Evolutionary conservation across 176 grass and related monocot species (phyloP).

Genomic region (Saccharum spontaneum): DNA sequence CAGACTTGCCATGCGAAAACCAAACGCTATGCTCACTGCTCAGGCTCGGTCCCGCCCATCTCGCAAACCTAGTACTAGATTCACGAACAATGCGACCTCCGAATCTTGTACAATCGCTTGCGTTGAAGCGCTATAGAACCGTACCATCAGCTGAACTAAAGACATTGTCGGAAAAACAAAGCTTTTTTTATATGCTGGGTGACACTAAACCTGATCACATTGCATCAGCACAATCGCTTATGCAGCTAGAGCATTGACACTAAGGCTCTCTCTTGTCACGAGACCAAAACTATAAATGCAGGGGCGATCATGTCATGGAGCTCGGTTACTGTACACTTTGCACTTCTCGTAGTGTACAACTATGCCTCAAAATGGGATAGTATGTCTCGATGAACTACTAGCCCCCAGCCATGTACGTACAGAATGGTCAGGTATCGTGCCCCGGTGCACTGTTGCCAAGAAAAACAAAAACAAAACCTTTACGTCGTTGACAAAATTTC

Average conservation of each 20-base stretch:
- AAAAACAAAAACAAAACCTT: background rate
- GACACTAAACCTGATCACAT: background rate
- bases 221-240: background rate
- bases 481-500: background rate
- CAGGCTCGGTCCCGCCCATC: too few species aligned
- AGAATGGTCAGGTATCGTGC: conserved; percentile 5
- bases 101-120: too few species aligned
- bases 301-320: background rate
- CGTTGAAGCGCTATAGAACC: too few species aligned
- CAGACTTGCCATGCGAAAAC: too few species aligned
- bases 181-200: background rate
- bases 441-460: background rate
- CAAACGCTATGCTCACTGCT: too few species aligned
- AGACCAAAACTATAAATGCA: background rate
- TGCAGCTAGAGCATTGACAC: background rate
- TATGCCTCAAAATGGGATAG: conserved; percentile 15
- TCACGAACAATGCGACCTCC: too few species aligned
- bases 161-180: too few species aligned
- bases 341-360: conserved; percentile 23
- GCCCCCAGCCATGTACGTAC: conserved; percentile 17
- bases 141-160: too few species aligned
- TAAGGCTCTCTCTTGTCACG: too few species aligned
- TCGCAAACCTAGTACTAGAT: too few species aligned
- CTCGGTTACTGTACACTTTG: conserved; percentile 22
- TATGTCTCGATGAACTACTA: background rate